phyloP scores from a whole-genome alignment of 305 asterid species.

The Fraxinus paxiana region DNA sequence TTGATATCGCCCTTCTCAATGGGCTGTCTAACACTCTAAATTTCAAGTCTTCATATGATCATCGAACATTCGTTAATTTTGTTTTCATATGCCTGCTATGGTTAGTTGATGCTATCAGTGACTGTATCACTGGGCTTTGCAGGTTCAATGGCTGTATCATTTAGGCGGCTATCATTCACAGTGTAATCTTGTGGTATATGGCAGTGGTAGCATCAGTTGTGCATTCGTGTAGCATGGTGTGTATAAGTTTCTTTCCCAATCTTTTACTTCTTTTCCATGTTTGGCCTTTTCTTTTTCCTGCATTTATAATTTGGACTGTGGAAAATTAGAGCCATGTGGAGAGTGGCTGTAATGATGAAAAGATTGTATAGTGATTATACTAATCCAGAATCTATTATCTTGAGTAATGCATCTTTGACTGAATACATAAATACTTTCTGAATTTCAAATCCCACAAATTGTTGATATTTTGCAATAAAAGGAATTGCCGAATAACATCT shows the following conservation, averaged over 20 bases:
- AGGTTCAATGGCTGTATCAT: conserved; percentile 28
- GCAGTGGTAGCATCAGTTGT: conserved; percentile 26
- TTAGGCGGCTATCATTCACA: conserved; percentile 17
- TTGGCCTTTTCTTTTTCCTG: neutral
- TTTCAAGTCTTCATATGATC: conserved; percentile 3
- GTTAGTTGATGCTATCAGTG: neutral
- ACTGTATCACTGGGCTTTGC: neutral
- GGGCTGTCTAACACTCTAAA: conserved; percentile 1
- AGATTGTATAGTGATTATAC: neutral
- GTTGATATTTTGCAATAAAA: neutral
- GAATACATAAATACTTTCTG: neutral
- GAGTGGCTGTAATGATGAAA: neutral
- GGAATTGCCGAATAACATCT: neutral
- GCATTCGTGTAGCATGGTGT: conserved; percentile 35
- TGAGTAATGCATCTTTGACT: neutral
- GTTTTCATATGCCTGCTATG: neutral
- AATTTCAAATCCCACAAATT: neutral
- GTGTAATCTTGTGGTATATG: conserved; percentile 30
- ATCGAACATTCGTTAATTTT: neutral
- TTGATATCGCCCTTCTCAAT: neutral
- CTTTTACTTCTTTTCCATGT: conserved; percentile 4
- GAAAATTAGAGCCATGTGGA: no score
- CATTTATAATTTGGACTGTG: no score
- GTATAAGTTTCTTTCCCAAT: conserved; percentile 16
- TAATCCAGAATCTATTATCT: neutral